phyloP scores from a whole-genome alignment of 192 early-diverging fungal genomes.

The Rhizoclosmatium globosum region DNA sequence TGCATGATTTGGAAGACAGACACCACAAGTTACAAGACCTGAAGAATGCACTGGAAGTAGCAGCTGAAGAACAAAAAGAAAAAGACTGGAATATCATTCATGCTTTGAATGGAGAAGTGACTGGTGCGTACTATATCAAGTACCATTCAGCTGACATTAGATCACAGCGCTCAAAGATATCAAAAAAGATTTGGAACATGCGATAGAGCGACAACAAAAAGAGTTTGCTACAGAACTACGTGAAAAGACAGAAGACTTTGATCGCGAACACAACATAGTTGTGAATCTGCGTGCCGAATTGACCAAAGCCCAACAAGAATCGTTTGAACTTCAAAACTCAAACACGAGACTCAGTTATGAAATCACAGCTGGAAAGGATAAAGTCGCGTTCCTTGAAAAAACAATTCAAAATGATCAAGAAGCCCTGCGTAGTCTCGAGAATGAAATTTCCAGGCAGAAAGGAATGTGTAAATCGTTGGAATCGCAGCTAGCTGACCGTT shows the following conservation, averaged over 20 bases:
- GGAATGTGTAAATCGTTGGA: constrained; percentile 37
- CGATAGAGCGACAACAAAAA: constrained; percentile 15
- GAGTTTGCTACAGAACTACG: neutral
- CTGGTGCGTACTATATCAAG: neutral
- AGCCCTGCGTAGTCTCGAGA: neutral
- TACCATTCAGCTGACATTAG: neutral
- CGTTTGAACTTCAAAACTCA: constrained; percentile 18
- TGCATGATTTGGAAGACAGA: neutral
- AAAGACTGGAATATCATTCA: neutral
- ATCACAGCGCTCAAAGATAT: constrained; percentile 18
- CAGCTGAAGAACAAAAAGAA: constrained; percentile 12
- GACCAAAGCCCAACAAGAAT: neutral
- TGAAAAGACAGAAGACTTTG: constrained; percentile 25
- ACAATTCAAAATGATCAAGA: neutral
- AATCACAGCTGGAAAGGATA: constrained; percentile 18
- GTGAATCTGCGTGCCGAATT: constrained; percentile 15
- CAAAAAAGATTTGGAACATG: neutral
- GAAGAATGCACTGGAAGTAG: neutral
- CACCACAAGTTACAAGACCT: neutral
- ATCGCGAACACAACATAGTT: constrained; percentile 14
- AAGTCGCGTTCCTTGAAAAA: constrained; percentile 1
- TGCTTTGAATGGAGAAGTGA: constrained; percentile 5
- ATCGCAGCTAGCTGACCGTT: constrained; percentile 25
- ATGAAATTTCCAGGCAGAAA: constrained; percentile 30
- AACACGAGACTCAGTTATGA: constrained; percentile 17